A percentile compares a stretch with the other conserved stretches of the same genome.
Conservation (phyloP, 805 yeast genomes). For the Saccharomyces paradoxus region DNA sequence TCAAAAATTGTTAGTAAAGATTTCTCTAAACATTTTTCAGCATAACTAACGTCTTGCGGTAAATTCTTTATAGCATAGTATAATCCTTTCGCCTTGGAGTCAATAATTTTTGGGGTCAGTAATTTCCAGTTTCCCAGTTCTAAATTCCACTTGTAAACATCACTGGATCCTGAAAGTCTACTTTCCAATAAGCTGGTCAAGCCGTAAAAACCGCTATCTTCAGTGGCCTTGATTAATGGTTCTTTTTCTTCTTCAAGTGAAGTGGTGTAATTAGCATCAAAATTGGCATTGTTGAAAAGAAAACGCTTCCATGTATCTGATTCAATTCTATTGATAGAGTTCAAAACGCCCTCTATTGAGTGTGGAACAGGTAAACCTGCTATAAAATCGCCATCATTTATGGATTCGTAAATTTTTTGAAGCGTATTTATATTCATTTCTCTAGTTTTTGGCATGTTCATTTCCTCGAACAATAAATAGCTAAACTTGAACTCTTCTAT, state of each 20-base stretch:
- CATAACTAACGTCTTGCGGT: slow-evolving; percentile 11
- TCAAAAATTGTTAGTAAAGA: slow-evolving; percentile 5
- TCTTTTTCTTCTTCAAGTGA: background rate
- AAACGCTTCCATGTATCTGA: slow-evolving; percentile 36
- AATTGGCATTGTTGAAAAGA: slow-evolving; percentile 47
- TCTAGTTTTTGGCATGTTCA: slow-evolving; percentile 4
- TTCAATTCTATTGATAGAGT: slow-evolving; percentile 30
- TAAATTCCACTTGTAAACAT: slow-evolving; percentile 60
- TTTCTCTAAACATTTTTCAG: slow-evolving; percentile 3
- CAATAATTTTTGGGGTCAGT: slow-evolving; percentile 37
- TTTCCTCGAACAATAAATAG: slow-evolving; percentile 32
- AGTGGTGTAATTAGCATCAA: slow-evolving; percentile 37
- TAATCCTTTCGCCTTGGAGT: slow-evolving; percentile 38
- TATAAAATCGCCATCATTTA: slow-evolving; percentile 57
- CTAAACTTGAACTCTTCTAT: slow-evolving; percentile 27
- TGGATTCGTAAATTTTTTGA: slow-evolving; percentile 37
- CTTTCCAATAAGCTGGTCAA: slow-evolving; percentile 38
- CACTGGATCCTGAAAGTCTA: slow-evolving; percentile 10
- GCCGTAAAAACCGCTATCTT: slow-evolving; percentile 49
- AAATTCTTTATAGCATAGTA: slow-evolving; percentile 46
- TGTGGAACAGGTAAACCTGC: slow-evolving; percentile 58
- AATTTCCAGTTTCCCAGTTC: slow-evolving; percentile 71
- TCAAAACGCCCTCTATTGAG: slow-evolving; percentile 44
- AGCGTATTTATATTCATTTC: slow-evolving; percentile 11
- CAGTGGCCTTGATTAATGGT: slow-evolving; percentile 33